These are phyloP conservation scores for Trichoderma polysporum DNA, from an alignment of 2,329 filamentous ascomycete genomes.

Conservation along the genomic window DNA sequence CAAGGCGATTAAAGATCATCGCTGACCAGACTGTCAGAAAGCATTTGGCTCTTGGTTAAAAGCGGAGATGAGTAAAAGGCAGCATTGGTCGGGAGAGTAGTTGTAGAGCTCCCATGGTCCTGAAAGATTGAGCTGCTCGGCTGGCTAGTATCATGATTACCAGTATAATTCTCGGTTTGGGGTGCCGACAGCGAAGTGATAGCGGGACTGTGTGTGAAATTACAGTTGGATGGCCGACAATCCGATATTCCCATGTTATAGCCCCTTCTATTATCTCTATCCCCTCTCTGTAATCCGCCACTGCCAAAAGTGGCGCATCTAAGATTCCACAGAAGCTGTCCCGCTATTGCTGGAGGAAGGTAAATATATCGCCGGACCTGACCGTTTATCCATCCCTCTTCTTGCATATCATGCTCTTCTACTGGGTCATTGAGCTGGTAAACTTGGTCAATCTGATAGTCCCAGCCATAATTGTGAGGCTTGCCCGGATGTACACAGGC, in stretches of 20 bases:
- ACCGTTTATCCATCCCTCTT: slow-evolving; percentile 54
- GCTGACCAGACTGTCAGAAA: slow-evolving; percentile 47
- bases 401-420: slow-evolving; percentile 49
- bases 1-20: slow-evolving; percentile 36
- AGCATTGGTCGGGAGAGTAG: slow-evolving; percentile 22
- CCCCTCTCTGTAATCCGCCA: not conserved
- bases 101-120: slow-evolving; percentile 27
- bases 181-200: not conserved
- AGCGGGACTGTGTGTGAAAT: not conserved
- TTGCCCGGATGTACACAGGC: slow-evolving; percentile 51
- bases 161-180: not conserved
- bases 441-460: slow-evolving; percentile 43
- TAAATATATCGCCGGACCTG: slow-evolving; percentile 53
- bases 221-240: not conserved
- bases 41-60: slow-evolving; percentile 51
- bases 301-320: slow-evolving; percentile 48
- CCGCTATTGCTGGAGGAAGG: slow-evolving; percentile 57
- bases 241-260: slow-evolving; percentile 25
- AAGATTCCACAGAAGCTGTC: slow-evolving; percentile 58
- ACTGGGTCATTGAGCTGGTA: slow-evolving; percentile 64
- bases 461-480: slow-evolving; percentile 39
- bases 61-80: slow-evolving; percentile 44
- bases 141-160: not conserved
- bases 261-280: slow-evolving; percentile 14
- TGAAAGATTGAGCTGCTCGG: slow-evolving; percentile 31